Percentiles rank a stretch among this genome's conserved stretches.
Conservation (phyloP, 805 yeast species). For the Metschnikowia matae region DNA sequence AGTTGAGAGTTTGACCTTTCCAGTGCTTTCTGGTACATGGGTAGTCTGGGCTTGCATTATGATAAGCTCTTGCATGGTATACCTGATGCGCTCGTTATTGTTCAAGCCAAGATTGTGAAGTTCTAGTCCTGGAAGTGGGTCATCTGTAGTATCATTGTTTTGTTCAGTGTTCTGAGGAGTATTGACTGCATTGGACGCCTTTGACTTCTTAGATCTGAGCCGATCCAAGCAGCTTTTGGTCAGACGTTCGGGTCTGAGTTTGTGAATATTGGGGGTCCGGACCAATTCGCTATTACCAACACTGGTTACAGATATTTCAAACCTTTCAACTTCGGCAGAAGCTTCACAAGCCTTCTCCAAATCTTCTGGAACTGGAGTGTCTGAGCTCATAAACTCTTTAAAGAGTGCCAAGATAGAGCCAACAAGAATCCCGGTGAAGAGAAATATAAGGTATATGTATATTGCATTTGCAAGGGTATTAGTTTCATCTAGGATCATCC, state of each 20-base stretch:
- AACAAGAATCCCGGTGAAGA: constrained; percentile 6
- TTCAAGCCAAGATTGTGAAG: not conserved
- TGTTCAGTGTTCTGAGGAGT: not conserved
- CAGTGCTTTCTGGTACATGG: not conserved
- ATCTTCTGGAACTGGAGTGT: not conserved
- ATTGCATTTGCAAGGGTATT: constrained; percentile 13
- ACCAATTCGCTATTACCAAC: not conserved
- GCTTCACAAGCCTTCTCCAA: not conserved
- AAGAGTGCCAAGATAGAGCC: constrained; percentile 6
- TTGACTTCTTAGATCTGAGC: not conserved
- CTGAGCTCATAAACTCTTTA: constrained; percentile 11
- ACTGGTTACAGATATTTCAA: not conserved
- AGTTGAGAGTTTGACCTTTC: constrained; percentile 9
- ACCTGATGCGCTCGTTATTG: not conserved
- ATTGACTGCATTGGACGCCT: not conserved
- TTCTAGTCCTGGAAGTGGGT: not conserved
- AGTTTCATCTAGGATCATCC: constrained; percentile 13
- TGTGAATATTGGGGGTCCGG: not conserved
- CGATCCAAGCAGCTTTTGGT: constrained; percentile 1
- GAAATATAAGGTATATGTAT: constrained; percentile 11
- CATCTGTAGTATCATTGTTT: not conserved
- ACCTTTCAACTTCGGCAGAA: not conserved
- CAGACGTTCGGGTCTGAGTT: not conserved
- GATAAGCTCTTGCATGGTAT: constrained; percentile 4
- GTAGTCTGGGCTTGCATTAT: constrained; percentile 2